Evolutionary conservation across 75 land plant species (phyloP).

Genomic region (Isoetes taiwanensis): DNA sequence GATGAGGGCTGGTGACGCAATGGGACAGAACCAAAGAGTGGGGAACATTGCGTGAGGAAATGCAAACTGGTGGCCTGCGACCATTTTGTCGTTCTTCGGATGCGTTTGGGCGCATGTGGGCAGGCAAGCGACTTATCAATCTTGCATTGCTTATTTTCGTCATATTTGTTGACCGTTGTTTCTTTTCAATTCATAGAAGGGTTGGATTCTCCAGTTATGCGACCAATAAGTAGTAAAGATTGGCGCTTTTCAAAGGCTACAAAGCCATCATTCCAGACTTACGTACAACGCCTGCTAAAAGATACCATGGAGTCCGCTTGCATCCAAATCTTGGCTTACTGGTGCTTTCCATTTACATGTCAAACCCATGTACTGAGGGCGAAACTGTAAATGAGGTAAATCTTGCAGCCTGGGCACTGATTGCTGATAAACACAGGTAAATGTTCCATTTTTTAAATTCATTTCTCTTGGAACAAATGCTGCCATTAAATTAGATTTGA

Average conservation of each 20-base stretch:
- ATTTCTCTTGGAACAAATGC: no score
- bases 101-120: constrained; percentile 21
- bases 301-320: no score
- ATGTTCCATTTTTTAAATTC: no score
- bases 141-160: background rate
- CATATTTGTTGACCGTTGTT: background rate
- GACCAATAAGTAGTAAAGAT: constrained; percentile 12
- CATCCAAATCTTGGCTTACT: no score
- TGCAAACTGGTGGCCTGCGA: constrained; percentile 14
- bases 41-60: constrained; percentile 18
- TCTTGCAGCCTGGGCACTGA: no score
- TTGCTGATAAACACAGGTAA: no score
- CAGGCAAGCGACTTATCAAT: constrained; percentile 4
- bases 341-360: no score
- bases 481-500: no score
- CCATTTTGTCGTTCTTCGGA: constrained; percentile 22
- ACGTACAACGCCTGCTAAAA: no score
- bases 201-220: background rate
- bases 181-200: background rate
- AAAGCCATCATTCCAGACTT: background rate
- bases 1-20: constrained; percentile 9
- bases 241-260: constrained; percentile 20
- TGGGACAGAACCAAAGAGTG: constrained; percentile 13
- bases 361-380: no score
- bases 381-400: no score